Percentiles rank a stretch among this genome's conserved stretches.
Evolutionary conservation across 2,329 filamentous ascomycete species (phyloP).

Genomic region (Fusarium sp.): DNA sequence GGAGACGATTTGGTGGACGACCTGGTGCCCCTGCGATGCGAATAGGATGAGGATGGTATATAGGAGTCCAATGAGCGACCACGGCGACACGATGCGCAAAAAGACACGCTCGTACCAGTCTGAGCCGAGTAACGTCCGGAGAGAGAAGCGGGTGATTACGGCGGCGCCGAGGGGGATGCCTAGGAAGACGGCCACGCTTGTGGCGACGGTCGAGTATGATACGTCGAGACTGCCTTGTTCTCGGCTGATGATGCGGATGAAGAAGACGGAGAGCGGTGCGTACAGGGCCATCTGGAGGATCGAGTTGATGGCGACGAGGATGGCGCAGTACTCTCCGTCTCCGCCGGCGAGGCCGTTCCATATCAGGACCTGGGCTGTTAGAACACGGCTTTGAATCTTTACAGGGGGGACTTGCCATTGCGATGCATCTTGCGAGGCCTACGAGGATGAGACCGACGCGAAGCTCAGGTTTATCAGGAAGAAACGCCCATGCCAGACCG

Average conservation of each 20-base stretch:
- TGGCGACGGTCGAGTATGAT: constrained; percentile 79
- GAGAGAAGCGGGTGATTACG: constrained; percentile 78
- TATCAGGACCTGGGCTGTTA: constrained; percentile 65
- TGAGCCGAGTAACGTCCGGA: constrained; percentile 70
- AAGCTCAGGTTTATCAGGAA: constrained; percentile 71
- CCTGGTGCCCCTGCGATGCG: constrained; percentile 82
- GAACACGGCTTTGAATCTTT: background rate
- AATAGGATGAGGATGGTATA: constrained; percentile 93
- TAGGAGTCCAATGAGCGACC: constrained; percentile 85
- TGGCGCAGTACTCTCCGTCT: constrained; percentile 86
- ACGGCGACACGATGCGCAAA: constrained; percentile 78
- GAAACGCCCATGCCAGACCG: constrained; percentile 77
- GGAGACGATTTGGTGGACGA: constrained; percentile 87
- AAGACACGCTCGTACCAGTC: constrained; percentile 79
- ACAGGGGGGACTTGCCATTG: constrained; percentile 72
- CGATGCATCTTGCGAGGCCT: constrained; percentile 88
- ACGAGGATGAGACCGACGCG: constrained; percentile 84
- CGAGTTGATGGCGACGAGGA: constrained; percentile 83
- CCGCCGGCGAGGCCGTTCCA: constrained; percentile 82
- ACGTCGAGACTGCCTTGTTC: constrained; percentile 55
- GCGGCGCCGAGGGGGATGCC: constrained; percentile 88
- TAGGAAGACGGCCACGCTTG: constrained; percentile 87
- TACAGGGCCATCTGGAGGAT: constrained; percentile 82
- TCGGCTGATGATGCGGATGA: constrained; percentile 78
- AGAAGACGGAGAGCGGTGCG: constrained; percentile 78